Evolutionary conservation across 1,284 basidiomycete genomes (phyloP).

Genomic region (Cystobasidium sp.): DNA sequence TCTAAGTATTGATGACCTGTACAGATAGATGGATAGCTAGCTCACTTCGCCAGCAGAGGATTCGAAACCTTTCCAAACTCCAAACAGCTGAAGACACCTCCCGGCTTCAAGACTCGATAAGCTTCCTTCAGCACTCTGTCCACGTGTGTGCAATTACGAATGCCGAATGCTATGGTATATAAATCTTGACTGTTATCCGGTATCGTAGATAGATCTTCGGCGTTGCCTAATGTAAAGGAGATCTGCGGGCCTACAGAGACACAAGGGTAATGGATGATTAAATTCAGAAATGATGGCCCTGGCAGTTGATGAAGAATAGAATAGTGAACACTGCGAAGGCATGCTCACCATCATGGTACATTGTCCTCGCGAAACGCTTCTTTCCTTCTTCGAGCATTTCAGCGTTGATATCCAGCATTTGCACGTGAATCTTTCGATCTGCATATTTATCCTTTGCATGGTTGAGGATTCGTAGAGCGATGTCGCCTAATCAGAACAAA

Average conservation of each 20-base stretch:
- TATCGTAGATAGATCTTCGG: conserved; percentile 78
- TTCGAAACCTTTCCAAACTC: conserved; percentile 96
- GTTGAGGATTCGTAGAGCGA: conserved; percentile 91
- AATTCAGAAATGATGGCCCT: no score
- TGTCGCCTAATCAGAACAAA: no score
- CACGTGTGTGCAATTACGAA: conserved; percentile 95
- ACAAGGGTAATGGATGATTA: no score
- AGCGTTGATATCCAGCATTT: conserved; percentile 91
- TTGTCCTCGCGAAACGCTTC: conserved; percentile 87
- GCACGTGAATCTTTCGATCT: conserved; percentile 84
- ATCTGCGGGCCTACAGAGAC: conserved; percentile 85
- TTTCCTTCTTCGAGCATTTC: conserved; percentile 94
- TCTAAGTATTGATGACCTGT: not conserved
- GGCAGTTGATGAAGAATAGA: no score
- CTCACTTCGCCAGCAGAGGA: conserved; percentile 82
- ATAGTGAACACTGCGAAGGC: conserved; percentile 24
- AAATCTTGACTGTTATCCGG: conserved; percentile 84
- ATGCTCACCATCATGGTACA: conserved; percentile 90
- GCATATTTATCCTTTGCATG: conserved; percentile 85
- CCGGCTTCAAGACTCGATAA: conserved; percentile 92
- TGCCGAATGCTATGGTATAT: conserved; percentile 99
- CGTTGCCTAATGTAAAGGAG: conserved; percentile 90
- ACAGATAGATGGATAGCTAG: conserved; percentile 3
- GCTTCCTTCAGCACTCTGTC: conserved; percentile 87
- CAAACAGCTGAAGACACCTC: conserved; percentile 91